Evolutionary conservation across 2,329 filamentous ascomycete species (phyloP).

Genomic region (Neocatenulostroma microsporum): DNA sequence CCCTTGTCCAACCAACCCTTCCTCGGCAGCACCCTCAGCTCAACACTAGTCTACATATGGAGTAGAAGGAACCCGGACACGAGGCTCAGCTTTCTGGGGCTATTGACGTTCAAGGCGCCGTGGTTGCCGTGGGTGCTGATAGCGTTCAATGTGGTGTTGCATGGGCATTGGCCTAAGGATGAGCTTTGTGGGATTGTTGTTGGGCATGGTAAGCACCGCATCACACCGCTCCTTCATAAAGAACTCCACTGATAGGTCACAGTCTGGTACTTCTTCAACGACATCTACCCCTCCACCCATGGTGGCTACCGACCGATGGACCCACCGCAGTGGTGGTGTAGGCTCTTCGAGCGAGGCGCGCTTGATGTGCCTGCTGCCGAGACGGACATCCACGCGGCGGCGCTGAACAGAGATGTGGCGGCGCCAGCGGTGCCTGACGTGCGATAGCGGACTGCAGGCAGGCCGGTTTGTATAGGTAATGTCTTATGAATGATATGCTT

Average conservation of each 20-base stretch:
- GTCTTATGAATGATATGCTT: no score
- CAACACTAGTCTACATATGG: conserved; percentile 96
- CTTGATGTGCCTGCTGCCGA: conserved; percentile 5
- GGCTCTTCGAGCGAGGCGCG: conserved; percentile 59
- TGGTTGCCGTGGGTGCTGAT: conserved; percentile 96
- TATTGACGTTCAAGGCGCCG: conserved; percentile 86
- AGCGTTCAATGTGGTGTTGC: conserved; percentile 83
- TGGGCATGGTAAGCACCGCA: conserved; percentile 61
- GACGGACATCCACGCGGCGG: conserved; percentile 24
- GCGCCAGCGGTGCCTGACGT: conserved; percentile 23
- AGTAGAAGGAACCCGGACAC: conserved; percentile 90
- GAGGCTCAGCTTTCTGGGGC: conserved; percentile 67
- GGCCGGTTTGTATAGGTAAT: no score
- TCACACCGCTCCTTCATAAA: neutral
- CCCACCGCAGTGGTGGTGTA: conserved; percentile 81
- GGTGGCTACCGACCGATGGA: conserved; percentile 78
- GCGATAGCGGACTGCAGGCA: conserved; percentile 10
- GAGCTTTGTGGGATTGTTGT: conserved; percentile 93
- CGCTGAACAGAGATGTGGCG: conserved; percentile 23
- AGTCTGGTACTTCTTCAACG: conserved; percentile 96
- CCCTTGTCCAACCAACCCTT: conserved; percentile 88
- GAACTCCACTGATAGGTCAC: neutral
- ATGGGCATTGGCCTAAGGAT: conserved; percentile 84
- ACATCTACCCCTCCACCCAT: conserved; percentile 90
- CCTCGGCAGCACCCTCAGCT: conserved; percentile 85